phyloP scores from a whole-genome alignment of 1,284 basidiomycete species.

The Fomitopsis palustris region DNA sequence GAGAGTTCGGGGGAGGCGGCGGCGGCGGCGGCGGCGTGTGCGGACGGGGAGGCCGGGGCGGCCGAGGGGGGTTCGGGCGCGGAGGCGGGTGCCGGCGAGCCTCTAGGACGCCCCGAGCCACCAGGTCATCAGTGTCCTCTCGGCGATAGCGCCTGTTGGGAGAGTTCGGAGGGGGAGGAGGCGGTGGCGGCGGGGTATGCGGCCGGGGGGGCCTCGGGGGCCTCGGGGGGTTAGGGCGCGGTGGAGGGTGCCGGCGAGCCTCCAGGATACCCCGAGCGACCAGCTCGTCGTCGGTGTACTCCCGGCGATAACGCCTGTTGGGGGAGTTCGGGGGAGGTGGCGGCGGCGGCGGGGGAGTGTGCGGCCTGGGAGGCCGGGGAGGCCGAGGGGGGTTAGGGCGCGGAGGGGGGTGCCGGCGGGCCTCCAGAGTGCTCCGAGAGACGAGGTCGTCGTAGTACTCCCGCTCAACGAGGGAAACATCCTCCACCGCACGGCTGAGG shows the following conservation, averaged over 20 bases:
- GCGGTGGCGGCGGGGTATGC: neutral
- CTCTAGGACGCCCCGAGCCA: no score
- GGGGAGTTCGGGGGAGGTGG: no score
- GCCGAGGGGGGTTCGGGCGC: no score
- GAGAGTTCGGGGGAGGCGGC: no score
- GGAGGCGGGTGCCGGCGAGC: no score
- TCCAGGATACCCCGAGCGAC: neutral
- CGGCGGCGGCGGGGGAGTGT: no score
- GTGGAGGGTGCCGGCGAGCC: neutral
- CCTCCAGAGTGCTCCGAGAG: neutral
- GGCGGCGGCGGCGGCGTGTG: no score
- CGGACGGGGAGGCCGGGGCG: no score
- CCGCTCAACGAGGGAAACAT: neutral
- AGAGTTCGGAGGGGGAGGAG: neutral
- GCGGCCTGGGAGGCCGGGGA: no score
- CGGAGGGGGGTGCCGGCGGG: no score
- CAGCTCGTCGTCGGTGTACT: neutral
- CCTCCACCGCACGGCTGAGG: neutral
- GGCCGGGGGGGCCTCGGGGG: neutral
- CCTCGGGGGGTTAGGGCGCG: neutral
- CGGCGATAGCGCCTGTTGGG: neutral
- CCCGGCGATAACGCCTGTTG: neutral
- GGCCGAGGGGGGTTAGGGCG: no score
- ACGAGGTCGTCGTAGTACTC: neutral
- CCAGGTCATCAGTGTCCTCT: no score